Evolutionary conservation across 2,329 filamentous ascomycete genomes (phyloP), one percentile per base, ranked within the genome.

Genomic region (Alternaria dauci): DNA sequence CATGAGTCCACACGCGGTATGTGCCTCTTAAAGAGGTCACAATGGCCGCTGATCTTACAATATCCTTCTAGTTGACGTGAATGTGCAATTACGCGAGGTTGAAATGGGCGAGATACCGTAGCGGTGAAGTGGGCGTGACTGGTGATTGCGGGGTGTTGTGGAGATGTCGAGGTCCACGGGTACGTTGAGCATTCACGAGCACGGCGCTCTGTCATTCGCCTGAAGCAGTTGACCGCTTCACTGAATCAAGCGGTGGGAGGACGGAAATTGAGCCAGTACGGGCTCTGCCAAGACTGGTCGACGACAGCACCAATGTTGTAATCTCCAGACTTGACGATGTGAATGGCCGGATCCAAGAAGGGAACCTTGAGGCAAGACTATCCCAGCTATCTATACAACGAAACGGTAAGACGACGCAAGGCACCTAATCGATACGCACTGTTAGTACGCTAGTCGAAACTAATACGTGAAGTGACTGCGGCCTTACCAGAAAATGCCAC

Each of bases 401-500:
- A 26, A 62, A 58, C 52, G 51, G 57, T 48, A 52, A 41, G 51
- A 52, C 60, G 54, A 58, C 58, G 53, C 64, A 61, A 57, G 50
- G 61, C 51, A 47, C 52, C 62, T 65, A 54, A 60, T 62, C 46
- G 47, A 55, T 48, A 56, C 57, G 55, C 55, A 65, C 62, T 60
- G 68, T 71, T 62, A 70, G 66, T 55, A 50, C 61, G 64, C 64
- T 71, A 67, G 46, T 34, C 61, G 38, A 25, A 52, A 43, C 28
- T 52, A 55, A 32, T 55, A 48, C 48, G 61, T 61, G 56, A 67
- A 67, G 55, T 16, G 30, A 8, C n/a, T 23, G 39, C 39, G 36
- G 30, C 53, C 63, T 66, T 63, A 70, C 71, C 62, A 66, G 42
- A 52, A 34, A 43, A 66, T 67, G 72, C 74, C 73, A 76, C 73